A percentile compares a stretch with the other conserved stretches of the same genome.
Conservation (phyloP, 139 green algal genomes). For the Volvox africanus region DNA sequence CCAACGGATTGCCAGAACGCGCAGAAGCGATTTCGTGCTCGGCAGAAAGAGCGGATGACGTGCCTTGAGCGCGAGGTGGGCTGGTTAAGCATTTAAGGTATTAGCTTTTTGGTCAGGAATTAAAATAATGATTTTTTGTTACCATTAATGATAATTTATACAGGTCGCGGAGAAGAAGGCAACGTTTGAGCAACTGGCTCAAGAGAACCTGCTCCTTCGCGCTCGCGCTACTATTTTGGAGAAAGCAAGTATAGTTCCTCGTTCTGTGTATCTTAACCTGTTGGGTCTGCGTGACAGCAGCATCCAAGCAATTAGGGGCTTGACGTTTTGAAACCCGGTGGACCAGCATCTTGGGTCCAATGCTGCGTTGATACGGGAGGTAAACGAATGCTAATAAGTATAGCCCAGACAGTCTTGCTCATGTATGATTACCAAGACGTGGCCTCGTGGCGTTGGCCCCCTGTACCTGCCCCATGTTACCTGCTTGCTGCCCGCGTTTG, state of each 20-base stretch:
- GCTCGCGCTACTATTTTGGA: constrained; percentile 2
- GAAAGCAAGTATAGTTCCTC: neutral
- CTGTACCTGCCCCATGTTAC: neutral
- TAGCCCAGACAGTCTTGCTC: too few relatives aligned
- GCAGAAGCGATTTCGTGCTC: constrained; percentile 29
- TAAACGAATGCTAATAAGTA: too few relatives aligned
- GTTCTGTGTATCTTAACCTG: neutral
- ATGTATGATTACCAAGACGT: neutral
- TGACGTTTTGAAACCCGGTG: too few relatives aligned
- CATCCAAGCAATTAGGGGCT: too few relatives aligned
- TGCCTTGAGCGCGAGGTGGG: constrained; percentile 10
- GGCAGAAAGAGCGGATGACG: constrained; percentile 31
- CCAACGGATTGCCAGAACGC: constrained; percentile 5
- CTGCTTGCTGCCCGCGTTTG: too few relatives aligned
- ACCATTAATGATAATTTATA: neutral
- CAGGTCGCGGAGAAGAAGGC: constrained; percentile 36
- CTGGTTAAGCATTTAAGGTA: neutral
- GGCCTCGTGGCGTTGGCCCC: neutral
- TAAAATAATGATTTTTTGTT: neutral
- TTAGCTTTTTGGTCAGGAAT: neutral
- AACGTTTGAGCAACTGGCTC: neutral
- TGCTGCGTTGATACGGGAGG: too few relatives aligned
- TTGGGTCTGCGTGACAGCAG: too few relatives aligned
- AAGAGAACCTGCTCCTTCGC: constrained; percentile 4
- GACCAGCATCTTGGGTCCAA: too few relatives aligned